A percentile compares a stretch with the other conserved stretches of the same genome.
Evolutionary conservation across 805 yeast species (phyloP).

Genomic region (Debaryomyces castellii): DNA sequence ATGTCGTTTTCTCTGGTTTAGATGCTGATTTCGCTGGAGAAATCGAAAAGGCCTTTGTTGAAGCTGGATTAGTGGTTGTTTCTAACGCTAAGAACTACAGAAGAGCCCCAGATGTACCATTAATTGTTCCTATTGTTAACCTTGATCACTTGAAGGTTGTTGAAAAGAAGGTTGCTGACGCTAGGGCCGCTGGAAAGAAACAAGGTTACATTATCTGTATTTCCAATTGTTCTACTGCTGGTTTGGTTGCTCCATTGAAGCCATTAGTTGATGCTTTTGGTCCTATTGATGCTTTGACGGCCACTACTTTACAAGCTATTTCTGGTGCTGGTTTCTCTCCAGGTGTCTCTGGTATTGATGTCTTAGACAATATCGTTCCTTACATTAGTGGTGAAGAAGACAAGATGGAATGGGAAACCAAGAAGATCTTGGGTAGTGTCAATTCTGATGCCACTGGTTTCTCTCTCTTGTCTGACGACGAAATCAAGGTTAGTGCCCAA

Average conservation of each 20-base stretch:
- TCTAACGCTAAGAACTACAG: conserved; percentile 97
- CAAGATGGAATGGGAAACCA: conserved; percentile 97
- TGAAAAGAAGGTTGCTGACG: conserved; percentile 53
- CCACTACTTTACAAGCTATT: conserved; percentile 94
- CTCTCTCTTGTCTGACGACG: conserved; percentile 59
- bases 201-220: conserved; percentile 91
- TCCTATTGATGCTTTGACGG: conserved; percentile 80
- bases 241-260: conserved; percentile 92
- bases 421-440: conserved; percentile 80
- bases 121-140: conserved; percentile 93
- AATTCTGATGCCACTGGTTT: conserved; percentile 54
- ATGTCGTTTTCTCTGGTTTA: conserved; percentile 89
- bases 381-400: conserved; percentile 97
- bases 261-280: conserved; percentile 92
- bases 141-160: conserved; percentile 83
- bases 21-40: conserved; percentile 93
- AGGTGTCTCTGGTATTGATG: conserved; percentile 94
- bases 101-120: conserved; percentile 82
- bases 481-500: conserved; percentile 88
- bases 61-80: conserved; percentile 77
- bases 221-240: conserved; percentile 98
- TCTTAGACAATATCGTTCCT: conserved; percentile 92
- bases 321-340: conserved; percentile 99
- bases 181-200: conserved; percentile 55
- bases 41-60: conserved; percentile 81